Percentiles rank a stretch among this genome's conserved stretches.
phyloP scores from a whole-genome alignment of 768 basidiomycete genomes.

The Pisolithus orientalis region DNA sequence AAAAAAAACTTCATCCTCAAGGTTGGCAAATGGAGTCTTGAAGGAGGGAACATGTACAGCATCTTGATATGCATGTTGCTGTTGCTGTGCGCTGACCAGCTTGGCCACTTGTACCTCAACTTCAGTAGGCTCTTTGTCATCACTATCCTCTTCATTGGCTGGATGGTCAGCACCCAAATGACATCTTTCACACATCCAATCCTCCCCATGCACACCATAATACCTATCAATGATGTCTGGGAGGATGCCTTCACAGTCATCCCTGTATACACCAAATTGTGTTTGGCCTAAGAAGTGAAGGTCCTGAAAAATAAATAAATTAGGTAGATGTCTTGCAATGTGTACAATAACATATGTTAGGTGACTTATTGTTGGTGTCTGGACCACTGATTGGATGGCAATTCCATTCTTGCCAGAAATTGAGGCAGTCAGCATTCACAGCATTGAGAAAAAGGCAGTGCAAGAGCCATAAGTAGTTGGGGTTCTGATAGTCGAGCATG shows the following conservation, averaged over 20 bases:
- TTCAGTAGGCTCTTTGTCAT: neutral
- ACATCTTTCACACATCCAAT: neutral
- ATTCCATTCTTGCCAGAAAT: neutral
- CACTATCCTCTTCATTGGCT: neutral
- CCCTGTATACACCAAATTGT: neutral
- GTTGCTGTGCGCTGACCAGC: neutral
- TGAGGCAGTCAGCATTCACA: neutral
- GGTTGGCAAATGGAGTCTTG: slow-evolving; percentile 6
- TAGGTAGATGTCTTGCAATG: neutral
- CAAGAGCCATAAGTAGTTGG: neutral
- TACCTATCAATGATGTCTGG: neutral
- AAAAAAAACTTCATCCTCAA: neutral
- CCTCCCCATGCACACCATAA: neutral
- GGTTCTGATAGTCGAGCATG: neutral
- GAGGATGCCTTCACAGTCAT: neutral
- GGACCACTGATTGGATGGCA: neutral
- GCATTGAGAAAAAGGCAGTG: neutral
- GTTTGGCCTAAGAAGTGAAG: slow-evolving; percentile 10
- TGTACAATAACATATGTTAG: neutral
- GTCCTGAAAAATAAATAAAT: slow-evolving; percentile 1
- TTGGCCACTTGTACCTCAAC: neutral
- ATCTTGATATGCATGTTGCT: neutral
- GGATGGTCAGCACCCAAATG: neutral
- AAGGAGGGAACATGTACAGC: neutral
- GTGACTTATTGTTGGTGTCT: neutral